Evolutionary conservation across 148 eudicot genomes (phyloP).

Genomic region (Simmondsia chinensis): DNA sequence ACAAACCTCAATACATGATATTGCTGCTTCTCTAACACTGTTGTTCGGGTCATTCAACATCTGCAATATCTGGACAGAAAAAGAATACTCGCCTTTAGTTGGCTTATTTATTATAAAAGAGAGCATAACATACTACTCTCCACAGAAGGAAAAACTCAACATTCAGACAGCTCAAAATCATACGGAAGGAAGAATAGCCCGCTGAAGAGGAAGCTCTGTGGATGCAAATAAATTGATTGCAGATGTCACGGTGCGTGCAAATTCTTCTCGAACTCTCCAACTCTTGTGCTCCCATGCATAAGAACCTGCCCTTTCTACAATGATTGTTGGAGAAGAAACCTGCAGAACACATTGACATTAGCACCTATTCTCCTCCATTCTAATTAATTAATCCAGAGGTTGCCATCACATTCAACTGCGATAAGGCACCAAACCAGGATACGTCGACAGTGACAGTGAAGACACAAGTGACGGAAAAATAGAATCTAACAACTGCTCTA

Average conservation of each 20-base stretch:
- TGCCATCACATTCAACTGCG: no score
- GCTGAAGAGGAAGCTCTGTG: constrained; percentile 91
- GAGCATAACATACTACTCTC: no score
- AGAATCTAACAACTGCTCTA: no score
- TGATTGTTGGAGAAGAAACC: constrained; percentile 93
- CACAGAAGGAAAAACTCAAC: no score
- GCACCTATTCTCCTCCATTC: no score
- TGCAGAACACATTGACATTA: constrained; percentile 15
- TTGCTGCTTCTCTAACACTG: constrained; percentile 89
- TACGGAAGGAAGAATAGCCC: constrained; percentile 96
- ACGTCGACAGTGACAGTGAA: no score
- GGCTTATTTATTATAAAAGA: no score
- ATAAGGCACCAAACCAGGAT: no score
- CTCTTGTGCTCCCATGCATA: constrained; percentile 95
- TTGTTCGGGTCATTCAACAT: constrained; percentile 92
- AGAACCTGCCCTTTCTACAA: constrained; percentile 94
- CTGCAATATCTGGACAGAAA: constrained; percentile 72
- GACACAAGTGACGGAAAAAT: no score
- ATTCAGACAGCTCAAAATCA: no score
- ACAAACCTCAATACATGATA: constrained; percentile 88
- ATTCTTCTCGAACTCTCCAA: constrained; percentile 96
- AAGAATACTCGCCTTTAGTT: constrained; percentile 5
- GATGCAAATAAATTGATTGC: constrained; percentile 89
- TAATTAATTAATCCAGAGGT: no score
- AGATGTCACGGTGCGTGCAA: constrained; percentile 89